These are phyloP conservation scores for Trichosanthes truncata DNA, from an alignment of 306 rosid genomes.

Conservation along the genomic window DNA sequence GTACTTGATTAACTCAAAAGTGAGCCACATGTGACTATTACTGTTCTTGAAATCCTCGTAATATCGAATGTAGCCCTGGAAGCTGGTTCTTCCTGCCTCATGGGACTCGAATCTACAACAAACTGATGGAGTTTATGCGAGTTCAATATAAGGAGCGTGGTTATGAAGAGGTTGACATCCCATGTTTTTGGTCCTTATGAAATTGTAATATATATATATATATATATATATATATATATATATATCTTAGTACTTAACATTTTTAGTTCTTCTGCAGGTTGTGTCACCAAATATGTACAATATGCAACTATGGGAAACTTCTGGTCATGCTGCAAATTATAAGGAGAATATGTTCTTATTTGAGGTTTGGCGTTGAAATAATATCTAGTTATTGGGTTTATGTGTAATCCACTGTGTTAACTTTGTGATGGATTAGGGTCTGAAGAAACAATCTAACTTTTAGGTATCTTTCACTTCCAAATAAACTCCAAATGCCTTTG, in stretches of 20 bases:
- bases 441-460: background rate
- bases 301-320: conserved; percentile 91
- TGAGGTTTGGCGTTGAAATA: conserved; percentile 41
- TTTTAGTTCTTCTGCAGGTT: conserved; percentile 35
- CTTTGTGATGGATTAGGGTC: background rate
- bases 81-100: conserved; percentile 97
- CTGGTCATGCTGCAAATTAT: conserved; percentile 94
- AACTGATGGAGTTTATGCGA: conserved; percentile 59
- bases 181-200: conserved; percentile 9
- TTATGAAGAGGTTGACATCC: conserved; percentile 67
- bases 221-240: no score
- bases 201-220: background rate
- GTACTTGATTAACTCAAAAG: background rate
- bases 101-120: conserved; percentile 77
- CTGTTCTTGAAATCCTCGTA: background rate
- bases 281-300: conserved; percentile 84
- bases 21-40: background rate
- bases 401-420: background rate
- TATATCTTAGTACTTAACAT: background rate
- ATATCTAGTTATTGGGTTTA: background rate
- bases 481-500: no score
- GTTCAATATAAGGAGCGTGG: conserved; percentile 77
- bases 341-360: conserved; percentile 85
- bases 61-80: conserved; percentile 61
- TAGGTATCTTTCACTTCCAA: background rate